A percentile compares a stretch with the other conserved stretches of the same genome.
These are phyloP conservation scores for Ustilago loliicola DNA, from an alignment of 1,284 basidiomycete species.

Conservation along the genomic window DNA sequence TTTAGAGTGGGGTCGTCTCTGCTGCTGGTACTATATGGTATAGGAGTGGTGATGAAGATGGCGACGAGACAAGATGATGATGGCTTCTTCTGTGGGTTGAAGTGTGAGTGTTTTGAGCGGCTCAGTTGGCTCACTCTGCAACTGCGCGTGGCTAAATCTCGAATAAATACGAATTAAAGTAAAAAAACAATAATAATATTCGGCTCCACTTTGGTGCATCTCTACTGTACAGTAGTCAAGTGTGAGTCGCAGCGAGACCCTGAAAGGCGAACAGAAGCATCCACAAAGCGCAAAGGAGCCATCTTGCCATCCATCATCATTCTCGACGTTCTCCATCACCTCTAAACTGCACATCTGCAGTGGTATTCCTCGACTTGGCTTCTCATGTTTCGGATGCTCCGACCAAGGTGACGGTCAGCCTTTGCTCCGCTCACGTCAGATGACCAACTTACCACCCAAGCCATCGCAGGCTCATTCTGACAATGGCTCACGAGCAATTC, in stretches of 20 bases:
- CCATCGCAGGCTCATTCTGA: background rate
- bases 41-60: background rate
- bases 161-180: background rate
- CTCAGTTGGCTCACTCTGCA: background rate
- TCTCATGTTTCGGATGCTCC: conserved; percentile 4
- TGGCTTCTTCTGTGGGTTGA: background rate
- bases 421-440: conserved; percentile 2
- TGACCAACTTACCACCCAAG: conserved; percentile 13
- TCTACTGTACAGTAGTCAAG: too few relatives aligned
- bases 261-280: background rate
- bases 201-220: background rate
- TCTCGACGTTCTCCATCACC: background rate
- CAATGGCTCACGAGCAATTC: too few relatives aligned
- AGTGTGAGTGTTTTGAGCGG: conserved; percentile 3
- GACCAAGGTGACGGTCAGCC: background rate
- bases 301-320: background rate
- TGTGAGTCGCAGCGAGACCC: background rate
- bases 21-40: background rate
- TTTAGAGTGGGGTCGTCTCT: too few relatives aligned
- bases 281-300: background rate
- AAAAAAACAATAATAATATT: background rate
- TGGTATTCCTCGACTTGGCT: background rate
- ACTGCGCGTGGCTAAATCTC: background rate
- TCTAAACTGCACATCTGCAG: background rate
- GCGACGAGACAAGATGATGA: too few relatives aligned